These are phyloP conservation scores for Pilatotrama ljubarskyi DNA, from an alignment of 768 basidiomycete genomes.

Conservation along the genomic window DNA sequence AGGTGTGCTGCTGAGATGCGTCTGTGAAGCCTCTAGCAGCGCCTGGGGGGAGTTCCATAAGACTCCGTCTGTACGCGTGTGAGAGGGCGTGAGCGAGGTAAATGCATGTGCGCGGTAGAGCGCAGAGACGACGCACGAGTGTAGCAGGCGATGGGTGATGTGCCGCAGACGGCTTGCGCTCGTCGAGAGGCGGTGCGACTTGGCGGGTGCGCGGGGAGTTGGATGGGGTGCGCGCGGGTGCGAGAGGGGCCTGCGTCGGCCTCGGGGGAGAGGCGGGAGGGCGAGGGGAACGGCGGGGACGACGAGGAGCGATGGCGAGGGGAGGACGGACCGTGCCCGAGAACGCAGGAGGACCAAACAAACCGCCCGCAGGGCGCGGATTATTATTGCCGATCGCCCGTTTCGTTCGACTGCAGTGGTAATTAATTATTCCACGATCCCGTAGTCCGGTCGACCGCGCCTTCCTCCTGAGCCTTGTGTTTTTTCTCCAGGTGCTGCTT, in stretches of 20 bases:
- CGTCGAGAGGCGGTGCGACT: slow-evolving; percentile 1
- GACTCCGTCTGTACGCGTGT: slow-evolving; percentile 16
- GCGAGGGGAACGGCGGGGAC: slow-evolving; percentile 13
- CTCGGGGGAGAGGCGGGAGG: slow-evolving; percentile 4
- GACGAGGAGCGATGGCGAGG: slow-evolving; percentile 19
- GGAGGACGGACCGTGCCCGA: slow-evolving; percentile 28
- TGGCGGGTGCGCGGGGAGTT: background rate
- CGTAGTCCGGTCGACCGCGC: slow-evolving; percentile 10
- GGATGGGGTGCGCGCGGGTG: background rate
- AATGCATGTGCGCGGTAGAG: slow-evolving; percentile 3
- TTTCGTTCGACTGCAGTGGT: slow-evolving; percentile 11
- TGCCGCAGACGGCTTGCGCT: slow-evolving; percentile 13
- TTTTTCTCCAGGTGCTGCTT: background rate
- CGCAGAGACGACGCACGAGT: slow-evolving; percentile 18
- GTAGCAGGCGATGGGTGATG: slow-evolving; percentile 16
- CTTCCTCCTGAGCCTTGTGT: background rate
- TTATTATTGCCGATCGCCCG: slow-evolving; percentile 24
- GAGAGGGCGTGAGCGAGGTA: slow-evolving; percentile 1
- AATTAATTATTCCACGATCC: slow-evolving; percentile 20
- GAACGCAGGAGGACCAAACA: slow-evolving; percentile 21
- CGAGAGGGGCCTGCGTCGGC: slow-evolving; percentile 1
- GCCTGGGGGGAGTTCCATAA: slow-evolving; percentile 38
- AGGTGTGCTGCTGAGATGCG: slow-evolving; percentile 27
- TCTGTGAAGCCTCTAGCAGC: slow-evolving; percentile 34
- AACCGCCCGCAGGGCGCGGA: slow-evolving; percentile 17